Evolutionary conservation across 176 grass and related monocot genomes (phyloP).

Genomic region (Lolium rigidum): DNA sequence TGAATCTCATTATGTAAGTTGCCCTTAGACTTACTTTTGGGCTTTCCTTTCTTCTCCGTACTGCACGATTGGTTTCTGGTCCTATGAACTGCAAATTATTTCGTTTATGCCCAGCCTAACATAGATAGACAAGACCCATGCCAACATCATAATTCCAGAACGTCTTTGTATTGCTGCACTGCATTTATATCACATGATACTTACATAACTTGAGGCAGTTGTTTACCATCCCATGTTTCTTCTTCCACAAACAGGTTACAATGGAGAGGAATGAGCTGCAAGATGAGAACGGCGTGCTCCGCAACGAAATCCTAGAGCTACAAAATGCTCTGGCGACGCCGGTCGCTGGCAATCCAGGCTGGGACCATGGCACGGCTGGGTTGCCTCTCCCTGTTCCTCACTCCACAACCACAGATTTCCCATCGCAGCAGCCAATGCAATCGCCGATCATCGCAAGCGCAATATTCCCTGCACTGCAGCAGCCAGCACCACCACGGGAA

Average conservation of each 20-base stretch:
- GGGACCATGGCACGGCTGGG: slow-evolving; percentile 22
- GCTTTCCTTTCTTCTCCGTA: not conserved
- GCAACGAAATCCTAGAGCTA: slow-evolving; percentile 67
- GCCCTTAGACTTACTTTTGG: not conserved
- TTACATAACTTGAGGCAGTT: not conserved
- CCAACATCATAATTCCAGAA: not conserved
- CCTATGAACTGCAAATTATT: not conserved
- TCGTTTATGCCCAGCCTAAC: too few species aligned
- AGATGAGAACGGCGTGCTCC: slow-evolving; percentile 64
- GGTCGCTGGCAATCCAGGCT: slow-evolving; percentile 9
- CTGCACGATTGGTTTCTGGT: not conserved
- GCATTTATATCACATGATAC: slow-evolving; percentile 1
- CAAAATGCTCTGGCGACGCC: slow-evolving; percentile 49
- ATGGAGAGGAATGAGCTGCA: slow-evolving; percentile 80
- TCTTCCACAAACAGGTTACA: slow-evolving; percentile 51
- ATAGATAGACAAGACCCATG: not conserved
- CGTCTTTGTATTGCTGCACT: not conserved
- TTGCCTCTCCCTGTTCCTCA: slow-evolving; percentile 7
- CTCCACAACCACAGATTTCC: not conserved
- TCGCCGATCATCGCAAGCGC: slow-evolving; percentile 34
- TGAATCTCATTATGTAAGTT: slow-evolving; percentile 88
- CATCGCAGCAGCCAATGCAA: slow-evolving; percentile 49
- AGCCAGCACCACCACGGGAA: slow-evolving; percentile 50
- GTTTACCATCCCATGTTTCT: not conserved
- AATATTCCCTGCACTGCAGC: slow-evolving; percentile 44